These are phyloP conservation scores for Talaromyces sp. DNA, from an alignment of 2,329 filamentous ascomycete genomes.

Conservation along the genomic window DNA sequence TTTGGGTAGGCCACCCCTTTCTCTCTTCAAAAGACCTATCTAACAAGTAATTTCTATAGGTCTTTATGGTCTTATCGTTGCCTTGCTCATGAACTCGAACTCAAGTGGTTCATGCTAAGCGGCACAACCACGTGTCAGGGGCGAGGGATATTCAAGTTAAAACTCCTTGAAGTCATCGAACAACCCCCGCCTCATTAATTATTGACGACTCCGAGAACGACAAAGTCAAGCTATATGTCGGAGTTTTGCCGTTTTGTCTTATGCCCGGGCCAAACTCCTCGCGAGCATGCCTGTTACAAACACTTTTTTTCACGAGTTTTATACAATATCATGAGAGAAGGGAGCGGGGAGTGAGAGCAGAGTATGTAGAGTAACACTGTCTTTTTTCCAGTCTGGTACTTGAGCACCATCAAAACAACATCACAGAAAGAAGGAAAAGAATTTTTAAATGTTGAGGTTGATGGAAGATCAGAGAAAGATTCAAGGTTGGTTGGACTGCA, in stretches of 20 bases:
- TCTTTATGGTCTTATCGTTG: conserved; percentile 98
- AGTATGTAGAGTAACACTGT: conserved; percentile 1
- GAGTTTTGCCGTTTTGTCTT: not conserved
- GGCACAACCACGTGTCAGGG: not conserved
- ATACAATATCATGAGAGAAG: not conserved
- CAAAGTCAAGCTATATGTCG: not conserved
- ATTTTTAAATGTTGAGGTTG: not conserved
- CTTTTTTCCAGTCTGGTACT: not conserved
- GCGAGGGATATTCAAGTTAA: not conserved
- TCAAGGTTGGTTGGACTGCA: not conserved
- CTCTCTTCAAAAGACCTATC: not conserved
- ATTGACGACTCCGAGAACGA: not conserved
- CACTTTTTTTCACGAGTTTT: not conserved
- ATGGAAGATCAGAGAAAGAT: not conserved
- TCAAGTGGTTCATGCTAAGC: conserved; percentile 62
- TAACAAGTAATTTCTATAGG: conserved; percentile 49
- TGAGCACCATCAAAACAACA: not conserved
- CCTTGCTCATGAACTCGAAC: conserved; percentile 99
- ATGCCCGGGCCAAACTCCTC: not conserved
- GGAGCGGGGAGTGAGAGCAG: not conserved
- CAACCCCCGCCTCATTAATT: not conserved
- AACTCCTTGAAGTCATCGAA: not conserved
- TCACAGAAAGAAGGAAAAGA: not conserved
- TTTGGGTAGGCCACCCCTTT: conserved; percentile 64
- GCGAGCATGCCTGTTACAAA: not conserved